These are phyloP conservation scores for Microsporum audouinii DNA, from an alignment of 2,329 filamentous ascomycete genomes.

Conservation along the genomic window DNA sequence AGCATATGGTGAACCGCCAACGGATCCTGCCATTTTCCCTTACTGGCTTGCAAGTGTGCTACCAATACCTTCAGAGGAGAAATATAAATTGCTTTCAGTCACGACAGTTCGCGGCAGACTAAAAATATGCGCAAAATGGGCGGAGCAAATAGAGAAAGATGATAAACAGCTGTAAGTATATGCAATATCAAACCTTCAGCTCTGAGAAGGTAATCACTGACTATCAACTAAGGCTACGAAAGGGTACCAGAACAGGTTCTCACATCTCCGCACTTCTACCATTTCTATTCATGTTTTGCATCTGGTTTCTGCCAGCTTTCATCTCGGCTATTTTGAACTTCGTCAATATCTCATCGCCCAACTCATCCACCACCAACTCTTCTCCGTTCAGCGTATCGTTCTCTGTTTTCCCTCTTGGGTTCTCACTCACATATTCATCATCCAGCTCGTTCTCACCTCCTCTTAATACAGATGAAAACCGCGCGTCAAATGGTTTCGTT, in stretches of 20 bases:
- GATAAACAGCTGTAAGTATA: conserved; percentile 52
- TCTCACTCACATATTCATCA: conserved; percentile 23
- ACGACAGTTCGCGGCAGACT: conserved; percentile 67
- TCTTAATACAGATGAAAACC: not conserved
- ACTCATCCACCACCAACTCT: not conserved
- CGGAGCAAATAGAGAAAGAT: conserved; percentile 55
- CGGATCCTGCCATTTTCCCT: conserved; percentile 65
- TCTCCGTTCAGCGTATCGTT: conserved; percentile 20
- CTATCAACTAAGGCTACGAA: not conserved
- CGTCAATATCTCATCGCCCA: not conserved
- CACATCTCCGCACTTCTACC: conserved; percentile 3
- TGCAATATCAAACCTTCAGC: not conserved
- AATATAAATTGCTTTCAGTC: conserved; percentile 62
- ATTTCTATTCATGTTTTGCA: conserved; percentile 3
- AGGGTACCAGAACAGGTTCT: not conserved
- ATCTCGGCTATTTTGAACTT: not conserved
- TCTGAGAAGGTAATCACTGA: not conserved
- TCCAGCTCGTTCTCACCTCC: not conserved
- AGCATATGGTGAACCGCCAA: conserved; percentile 66
- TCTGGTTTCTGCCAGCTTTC: conserved; percentile 3
- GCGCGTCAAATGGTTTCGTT: conserved; percentile 5
- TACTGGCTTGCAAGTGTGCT: conserved; percentile 85
- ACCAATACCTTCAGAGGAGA: conserved; percentile 65
- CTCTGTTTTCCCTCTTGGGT: conserved; percentile 25
- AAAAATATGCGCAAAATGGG: conserved; percentile 74